Conservation (phyloP, 768 basidiomycete genomes). For the Pleurotus ostreatus region DNA sequence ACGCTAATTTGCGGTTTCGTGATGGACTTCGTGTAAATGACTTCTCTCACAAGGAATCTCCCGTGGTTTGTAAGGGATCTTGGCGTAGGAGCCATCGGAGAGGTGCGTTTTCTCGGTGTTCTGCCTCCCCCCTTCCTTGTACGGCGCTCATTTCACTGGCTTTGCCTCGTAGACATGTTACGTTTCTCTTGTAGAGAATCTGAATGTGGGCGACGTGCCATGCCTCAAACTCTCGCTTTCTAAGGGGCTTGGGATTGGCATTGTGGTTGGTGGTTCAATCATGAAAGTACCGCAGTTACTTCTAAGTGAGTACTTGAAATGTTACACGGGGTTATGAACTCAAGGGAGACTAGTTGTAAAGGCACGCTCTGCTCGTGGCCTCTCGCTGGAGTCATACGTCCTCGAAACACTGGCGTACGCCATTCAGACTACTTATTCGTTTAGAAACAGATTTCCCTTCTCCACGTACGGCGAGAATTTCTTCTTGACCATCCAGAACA, state of each 20-base stretch:
- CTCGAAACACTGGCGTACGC: slow-evolving; percentile 91
- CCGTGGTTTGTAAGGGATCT: slow-evolving; percentile 83
- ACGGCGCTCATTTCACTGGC: neutral
- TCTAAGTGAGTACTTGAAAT: slow-evolving; percentile 52
- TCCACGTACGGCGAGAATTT: slow-evolving; percentile 97
- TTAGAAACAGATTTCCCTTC: slow-evolving; percentile 85
- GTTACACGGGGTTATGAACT: neutral
- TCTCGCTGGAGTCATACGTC: slow-evolving; percentile 82
- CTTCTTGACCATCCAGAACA: slow-evolving; percentile 88
- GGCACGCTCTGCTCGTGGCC: slow-evolving; percentile 76
- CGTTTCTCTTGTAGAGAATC: slow-evolving; percentile 80
- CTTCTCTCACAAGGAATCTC: slow-evolving; percentile 72
- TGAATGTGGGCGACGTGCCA: slow-evolving; percentile 68
- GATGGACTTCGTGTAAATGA: slow-evolving; percentile 41
- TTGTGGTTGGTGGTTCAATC: slow-evolving; percentile 88
- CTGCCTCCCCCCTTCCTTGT: neutral
- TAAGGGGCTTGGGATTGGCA: slow-evolving; percentile 88
- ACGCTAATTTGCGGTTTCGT: too few species aligned
- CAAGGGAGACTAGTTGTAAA: slow-evolving; percentile 48
- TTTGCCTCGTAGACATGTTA: slow-evolving; percentile 72
- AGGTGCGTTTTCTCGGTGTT: slow-evolving; percentile 42
- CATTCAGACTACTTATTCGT: slow-evolving; percentile 85
- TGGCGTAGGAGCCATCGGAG: slow-evolving; percentile 75
- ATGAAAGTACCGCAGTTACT: slow-evolving; percentile 96
- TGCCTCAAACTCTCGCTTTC: slow-evolving; percentile 92